phyloP scores from a whole-genome alignment of 2,329 filamentous ascomycete species.

The Penicillium griseofulvum region DNA sequence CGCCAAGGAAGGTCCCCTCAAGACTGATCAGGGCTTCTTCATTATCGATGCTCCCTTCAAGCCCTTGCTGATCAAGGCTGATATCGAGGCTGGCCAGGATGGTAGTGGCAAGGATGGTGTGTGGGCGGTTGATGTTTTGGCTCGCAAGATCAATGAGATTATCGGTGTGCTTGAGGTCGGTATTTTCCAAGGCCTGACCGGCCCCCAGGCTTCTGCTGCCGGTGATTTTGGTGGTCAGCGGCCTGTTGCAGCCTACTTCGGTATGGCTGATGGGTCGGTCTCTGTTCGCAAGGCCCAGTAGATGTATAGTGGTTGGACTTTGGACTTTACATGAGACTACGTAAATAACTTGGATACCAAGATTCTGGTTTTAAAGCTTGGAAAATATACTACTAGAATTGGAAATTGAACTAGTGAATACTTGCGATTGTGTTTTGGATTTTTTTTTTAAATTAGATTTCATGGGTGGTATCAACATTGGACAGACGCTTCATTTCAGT shows the following conservation, averaged over 20 bases:
- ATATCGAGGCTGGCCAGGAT: slow-evolving; percentile 49
- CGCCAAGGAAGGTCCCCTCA: slow-evolving; percentile 77
- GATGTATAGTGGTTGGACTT: slow-evolving; percentile 1
- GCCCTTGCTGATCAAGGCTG: slow-evolving; percentile 64
- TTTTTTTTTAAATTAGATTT: slow-evolving; percentile 17
- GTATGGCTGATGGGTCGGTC: slow-evolving; percentile 73
- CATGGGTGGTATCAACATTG: slow-evolving; percentile 20
- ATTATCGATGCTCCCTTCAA: slow-evolving; percentile 91
- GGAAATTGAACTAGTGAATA: slow-evolving; percentile 10
- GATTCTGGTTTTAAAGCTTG: slow-evolving; percentile 4
- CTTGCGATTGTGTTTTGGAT: not conserved
- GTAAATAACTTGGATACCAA: slow-evolving; percentile 24
- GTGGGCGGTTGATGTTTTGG: slow-evolving; percentile 78
- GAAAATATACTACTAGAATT: not conserved
- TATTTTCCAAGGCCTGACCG: slow-evolving; percentile 80
- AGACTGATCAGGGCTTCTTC: slow-evolving; percentile 82
- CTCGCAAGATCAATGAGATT: slow-evolving; percentile 72
- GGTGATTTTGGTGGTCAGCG: slow-evolving; percentile 74
- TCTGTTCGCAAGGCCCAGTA: slow-evolving; percentile 50
- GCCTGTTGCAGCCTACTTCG: slow-evolving; percentile 92
- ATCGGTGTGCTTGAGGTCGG: slow-evolving; percentile 90
- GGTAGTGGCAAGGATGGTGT: slow-evolving; percentile 61
- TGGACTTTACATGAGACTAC: slow-evolving; percentile 1
- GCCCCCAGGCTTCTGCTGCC: slow-evolving; percentile 62
- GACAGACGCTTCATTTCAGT: slow-evolving; percentile 8